These are phyloP conservation scores for Mollisiaceae sp. DNA, from an alignment of 2,329 filamentous ascomycete genomes.

Conservation along the genomic window DNA sequence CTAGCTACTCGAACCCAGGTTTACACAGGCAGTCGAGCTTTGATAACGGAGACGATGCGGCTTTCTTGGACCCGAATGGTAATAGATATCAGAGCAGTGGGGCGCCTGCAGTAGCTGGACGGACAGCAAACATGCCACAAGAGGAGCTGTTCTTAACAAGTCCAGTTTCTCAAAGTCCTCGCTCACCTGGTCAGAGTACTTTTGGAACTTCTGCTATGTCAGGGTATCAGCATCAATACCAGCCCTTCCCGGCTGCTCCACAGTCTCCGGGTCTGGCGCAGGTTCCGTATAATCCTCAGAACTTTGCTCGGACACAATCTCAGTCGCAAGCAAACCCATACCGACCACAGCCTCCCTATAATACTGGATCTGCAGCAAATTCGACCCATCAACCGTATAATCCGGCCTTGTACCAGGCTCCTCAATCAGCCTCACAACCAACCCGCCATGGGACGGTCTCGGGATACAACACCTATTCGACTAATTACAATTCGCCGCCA, in stretches of 20 bases:
- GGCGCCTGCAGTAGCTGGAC: conserved; percentile 36
- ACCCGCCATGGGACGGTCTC: conserved; percentile 60
- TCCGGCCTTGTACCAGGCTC: conserved; percentile 54
- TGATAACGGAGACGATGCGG: conserved; percentile 74
- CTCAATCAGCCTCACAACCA: conserved; percentile 55
- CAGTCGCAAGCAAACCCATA: conserved; percentile 47
- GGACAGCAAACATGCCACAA: conserved; percentile 37
- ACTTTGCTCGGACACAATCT: conserved; percentile 55
- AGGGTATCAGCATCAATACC: conserved; percentile 57
- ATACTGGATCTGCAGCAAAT: conserved; percentile 55
- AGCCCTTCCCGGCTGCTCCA: conserved; percentile 48
- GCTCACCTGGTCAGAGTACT: conserved; percentile 36
- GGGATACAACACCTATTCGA: conserved; percentile 59
- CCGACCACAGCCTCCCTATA: conserved; percentile 56
- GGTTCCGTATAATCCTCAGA: conserved; percentile 65
- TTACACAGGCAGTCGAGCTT: conserved; percentile 68
- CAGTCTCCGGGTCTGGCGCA: conserved; percentile 45
- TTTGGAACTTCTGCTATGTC: conserved; percentile 45
- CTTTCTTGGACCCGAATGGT: conserved; percentile 51
- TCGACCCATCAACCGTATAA: conserved; percentile 67
- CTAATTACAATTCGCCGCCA: conserved; percentile 38
- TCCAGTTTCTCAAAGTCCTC: conserved; percentile 32
- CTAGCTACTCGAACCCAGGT: conserved; percentile 46
- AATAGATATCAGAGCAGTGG: conserved; percentile 41
- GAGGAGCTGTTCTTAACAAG: conserved; percentile 68